Evolutionary conservation across 2,329 filamentous ascomycete species (phyloP).

Genomic region (Diplodia intermedia): DNA sequence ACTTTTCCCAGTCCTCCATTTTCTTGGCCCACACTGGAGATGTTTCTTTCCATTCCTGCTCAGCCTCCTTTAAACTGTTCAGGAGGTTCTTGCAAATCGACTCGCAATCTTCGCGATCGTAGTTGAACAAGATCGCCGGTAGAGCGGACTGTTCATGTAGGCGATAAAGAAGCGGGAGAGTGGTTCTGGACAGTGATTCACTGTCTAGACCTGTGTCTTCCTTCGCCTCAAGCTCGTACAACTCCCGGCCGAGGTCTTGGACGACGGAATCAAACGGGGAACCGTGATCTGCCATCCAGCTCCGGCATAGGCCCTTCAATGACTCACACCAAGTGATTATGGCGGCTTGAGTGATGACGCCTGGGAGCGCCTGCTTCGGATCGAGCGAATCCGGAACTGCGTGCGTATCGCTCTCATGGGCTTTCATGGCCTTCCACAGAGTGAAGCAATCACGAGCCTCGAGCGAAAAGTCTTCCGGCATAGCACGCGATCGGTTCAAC

Average conservation of each 20-base stretch:
- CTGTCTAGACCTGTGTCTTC: constrained; percentile 31
- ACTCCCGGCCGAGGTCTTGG: constrained; percentile 46
- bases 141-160: constrained; percentile 70
- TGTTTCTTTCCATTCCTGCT: constrained; percentile 63
- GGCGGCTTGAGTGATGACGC: constrained; percentile 68
- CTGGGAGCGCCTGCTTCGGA: constrained; percentile 58
- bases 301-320: constrained; percentile 64
- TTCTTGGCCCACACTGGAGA: constrained; percentile 67
- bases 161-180: constrained; percentile 64
- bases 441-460: constrained; percentile 74
- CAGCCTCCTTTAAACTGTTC: constrained; percentile 60
- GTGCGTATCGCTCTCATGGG: constrained; percentile 60
- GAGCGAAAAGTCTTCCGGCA: constrained; percentile 71
- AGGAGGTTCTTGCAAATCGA: constrained; percentile 61
- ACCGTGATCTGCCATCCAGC: constrained; percentile 64
- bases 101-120: constrained; percentile 72
- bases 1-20: constrained; percentile 64
- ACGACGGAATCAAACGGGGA: constrained; percentile 63
- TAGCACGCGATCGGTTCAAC: constrained; percentile 64
- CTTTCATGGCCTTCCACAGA: constrained; percentile 70
- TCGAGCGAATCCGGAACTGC: constrained; percentile 59
- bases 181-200: constrained; percentile 49
- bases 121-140: constrained; percentile 79
- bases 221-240: neutral
- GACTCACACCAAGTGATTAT: constrained; percentile 69